These are phyloP conservation scores for Colletotrichum limetticola DNA, from an alignment of 2,329 filamentous ascomycete genomes.

Conservation along the genomic window DNA sequence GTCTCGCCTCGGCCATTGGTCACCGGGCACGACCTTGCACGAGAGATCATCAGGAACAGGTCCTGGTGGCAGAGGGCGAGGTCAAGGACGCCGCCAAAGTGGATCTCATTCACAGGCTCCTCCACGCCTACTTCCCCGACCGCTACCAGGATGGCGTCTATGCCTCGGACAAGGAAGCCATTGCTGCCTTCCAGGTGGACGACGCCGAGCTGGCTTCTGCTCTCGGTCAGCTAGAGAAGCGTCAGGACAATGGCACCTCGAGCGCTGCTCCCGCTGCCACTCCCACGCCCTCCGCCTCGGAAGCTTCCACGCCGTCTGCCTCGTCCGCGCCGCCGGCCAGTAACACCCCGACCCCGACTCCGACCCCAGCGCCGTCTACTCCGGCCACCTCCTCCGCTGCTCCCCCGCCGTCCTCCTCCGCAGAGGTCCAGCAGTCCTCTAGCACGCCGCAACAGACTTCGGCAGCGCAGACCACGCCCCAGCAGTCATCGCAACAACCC, in stretches of 20 bases:
- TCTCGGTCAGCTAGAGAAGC: conserved; percentile 72
- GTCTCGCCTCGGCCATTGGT: conserved; percentile 37
- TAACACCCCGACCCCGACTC: conserved; percentile 36
- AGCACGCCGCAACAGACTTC: conserved; percentile 27
- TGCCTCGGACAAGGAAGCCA: conserved; percentile 70
- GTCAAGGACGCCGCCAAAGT: conserved; percentile 55
- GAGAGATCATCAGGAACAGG: conserved; percentile 24
- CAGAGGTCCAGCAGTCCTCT: conserved; percentile 12
- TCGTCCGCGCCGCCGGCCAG: conserved; percentile 9
- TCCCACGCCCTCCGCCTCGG: conserved; percentile 32
- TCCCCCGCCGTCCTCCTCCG: conserved; percentile 15
- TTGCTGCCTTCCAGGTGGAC: conserved; percentile 70
- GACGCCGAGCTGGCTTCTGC: conserved; percentile 71
- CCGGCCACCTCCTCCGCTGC: conserved; percentile 27
- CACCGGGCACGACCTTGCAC: conserved; percentile 23
- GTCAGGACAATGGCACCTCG: conserved; percentile 56
- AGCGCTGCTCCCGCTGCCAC: conserved; percentile 28
- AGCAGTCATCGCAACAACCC: conserved; percentile 32
- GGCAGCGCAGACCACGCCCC: conserved; percentile 21
- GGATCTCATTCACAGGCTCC: conserved; percentile 71
- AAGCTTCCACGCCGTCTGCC: conserved; percentile 23
- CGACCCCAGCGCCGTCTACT: conserved; percentile 36
- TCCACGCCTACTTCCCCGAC: conserved; percentile 71
- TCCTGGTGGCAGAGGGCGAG: conserved; percentile 1
- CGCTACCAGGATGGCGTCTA: conserved; percentile 77